These are phyloP conservation scores for Dentipellis sp. DNA, from an alignment of 768 basidiomycete genomes.

Conservation along the genomic window DNA sequence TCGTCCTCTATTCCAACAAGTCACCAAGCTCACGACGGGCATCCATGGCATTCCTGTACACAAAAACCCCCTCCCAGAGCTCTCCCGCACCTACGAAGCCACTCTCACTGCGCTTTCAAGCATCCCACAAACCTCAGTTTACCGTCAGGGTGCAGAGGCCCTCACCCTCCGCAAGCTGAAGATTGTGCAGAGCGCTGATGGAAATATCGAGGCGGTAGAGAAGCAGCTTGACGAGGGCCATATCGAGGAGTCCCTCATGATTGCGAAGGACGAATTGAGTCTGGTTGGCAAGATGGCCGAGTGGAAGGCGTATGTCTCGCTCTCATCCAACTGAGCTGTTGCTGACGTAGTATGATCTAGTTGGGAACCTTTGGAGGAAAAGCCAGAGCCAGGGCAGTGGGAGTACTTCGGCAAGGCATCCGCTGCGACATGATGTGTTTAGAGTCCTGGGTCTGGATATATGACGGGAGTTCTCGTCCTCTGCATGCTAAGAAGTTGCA, in stretches of 20 bases:
- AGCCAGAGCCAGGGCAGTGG: conserved; percentile 80
- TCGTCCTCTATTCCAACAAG: conserved; percentile 56
- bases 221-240: conserved; percentile 72
- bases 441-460: too few relatives aligned
- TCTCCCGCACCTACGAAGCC: conserved; percentile 64
- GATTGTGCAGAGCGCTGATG: conserved; percentile 60
- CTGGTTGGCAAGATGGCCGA: conserved; percentile 80
- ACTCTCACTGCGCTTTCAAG: conserved; percentile 61
- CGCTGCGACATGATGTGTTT: conserved; percentile 22
- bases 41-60: conserved; percentile 81
- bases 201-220: conserved; percentile 61
- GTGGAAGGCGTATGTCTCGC: conserved; percentile 85
- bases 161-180: conserved; percentile 73
- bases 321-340: neutral
- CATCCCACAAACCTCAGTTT: conserved; percentile 78
- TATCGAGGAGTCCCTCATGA: conserved; percentile 77
- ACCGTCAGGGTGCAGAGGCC: conserved; percentile 83
- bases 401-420: conserved; percentile 61
- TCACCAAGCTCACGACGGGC: conserved; percentile 73
- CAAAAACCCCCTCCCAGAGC: conserved; percentile 72
- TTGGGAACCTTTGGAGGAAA: conserved; percentile 85
- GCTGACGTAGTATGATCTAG: conserved; percentile 22
- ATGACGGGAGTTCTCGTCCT: too few relatives aligned
- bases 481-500: too few relatives aligned
- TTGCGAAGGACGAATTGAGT: conserved; percentile 74